These are phyloP conservation scores for Limtongozyma cylindracea DNA, from an alignment of 805 yeast genomes.

Conservation along the genomic window DNA sequence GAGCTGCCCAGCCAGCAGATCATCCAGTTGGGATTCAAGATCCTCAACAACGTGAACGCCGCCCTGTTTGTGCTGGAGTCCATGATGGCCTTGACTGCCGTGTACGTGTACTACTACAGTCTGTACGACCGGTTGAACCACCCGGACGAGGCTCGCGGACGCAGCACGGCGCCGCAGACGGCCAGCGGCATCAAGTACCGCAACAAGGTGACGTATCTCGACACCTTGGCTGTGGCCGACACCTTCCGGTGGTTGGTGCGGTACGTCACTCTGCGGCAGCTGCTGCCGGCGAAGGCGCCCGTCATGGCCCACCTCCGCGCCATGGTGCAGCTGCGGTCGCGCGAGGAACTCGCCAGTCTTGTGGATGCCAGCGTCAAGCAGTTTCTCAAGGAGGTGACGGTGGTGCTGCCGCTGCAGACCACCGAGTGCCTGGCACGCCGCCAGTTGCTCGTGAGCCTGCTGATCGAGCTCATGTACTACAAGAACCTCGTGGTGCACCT, in stretches of 20 bases:
- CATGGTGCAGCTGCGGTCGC: too few relatives aligned
- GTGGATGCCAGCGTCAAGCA: too few relatives aligned
- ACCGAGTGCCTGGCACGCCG: too few relatives aligned
- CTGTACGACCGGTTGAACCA: too few relatives aligned
- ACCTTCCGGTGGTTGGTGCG: conserved; percentile 6
- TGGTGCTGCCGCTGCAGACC: conserved; percentile 2
- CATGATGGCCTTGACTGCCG: conserved; percentile 19
- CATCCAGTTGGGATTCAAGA: conserved; percentile 25
- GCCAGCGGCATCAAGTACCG: too few relatives aligned
- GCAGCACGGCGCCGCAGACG: too few relatives aligned
- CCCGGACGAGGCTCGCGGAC: too few relatives aligned
- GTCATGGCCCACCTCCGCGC: too few relatives aligned
- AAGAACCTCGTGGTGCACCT: conserved; percentile 30
- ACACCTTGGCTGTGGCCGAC: conserved; percentile 4
- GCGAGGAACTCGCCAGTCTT: too few relatives aligned
- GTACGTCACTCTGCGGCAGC: conserved; percentile 3
- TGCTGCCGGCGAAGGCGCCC: too few relatives aligned
- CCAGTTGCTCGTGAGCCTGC: conserved; percentile 12
- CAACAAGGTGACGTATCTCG: conserved; percentile 4
- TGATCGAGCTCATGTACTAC: conserved; percentile 29
- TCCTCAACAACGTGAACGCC: conserved; percentile 23
- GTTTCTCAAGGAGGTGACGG: conserved; percentile 1
- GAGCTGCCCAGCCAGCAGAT: conserved; percentile 2
- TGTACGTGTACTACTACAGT: too few relatives aligned
- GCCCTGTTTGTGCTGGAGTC: conserved; percentile 26